These are phyloP conservation scores for Cryptococcus sp. DNA, from an alignment of 1,284 basidiomycete species.

Conservation along the genomic window DNA sequence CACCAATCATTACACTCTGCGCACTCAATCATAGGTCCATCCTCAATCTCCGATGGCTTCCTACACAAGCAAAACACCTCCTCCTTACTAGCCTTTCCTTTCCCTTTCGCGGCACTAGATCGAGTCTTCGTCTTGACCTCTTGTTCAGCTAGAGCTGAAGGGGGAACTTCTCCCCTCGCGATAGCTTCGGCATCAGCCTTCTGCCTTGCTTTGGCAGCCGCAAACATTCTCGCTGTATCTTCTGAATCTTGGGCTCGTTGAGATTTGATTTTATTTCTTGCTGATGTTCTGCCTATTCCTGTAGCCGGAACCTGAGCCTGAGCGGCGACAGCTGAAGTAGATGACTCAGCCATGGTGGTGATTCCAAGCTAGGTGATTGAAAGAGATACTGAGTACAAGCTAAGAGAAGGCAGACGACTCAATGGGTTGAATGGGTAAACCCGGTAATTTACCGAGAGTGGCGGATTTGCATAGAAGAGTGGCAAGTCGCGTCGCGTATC, in stretches of 20 bases:
- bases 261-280: constrained; percentile 17
- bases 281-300: not conserved
- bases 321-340: too few species aligned
- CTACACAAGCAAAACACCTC: constrained; percentile 37
- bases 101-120: not conserved
- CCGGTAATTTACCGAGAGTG: too few species aligned
- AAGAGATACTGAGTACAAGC: too few species aligned
- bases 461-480: too few species aligned
- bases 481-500: too few species aligned
- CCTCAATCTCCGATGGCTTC: constrained; percentile 10
- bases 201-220: not conserved
- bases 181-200: not conserved
- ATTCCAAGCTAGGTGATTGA: too few species aligned
- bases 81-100: constrained; percentile 18
- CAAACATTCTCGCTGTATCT: constrained; percentile 21
- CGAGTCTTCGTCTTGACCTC: not conserved
- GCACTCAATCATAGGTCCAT: constrained; percentile 45
- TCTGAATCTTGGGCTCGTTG: constrained; percentile 28
- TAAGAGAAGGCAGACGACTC: too few species aligned
- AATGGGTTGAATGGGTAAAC: too few species aligned
- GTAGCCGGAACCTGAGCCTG: too few species aligned
- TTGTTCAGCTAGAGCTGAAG: not conserved
- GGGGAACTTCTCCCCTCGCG: not conserved
- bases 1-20: constrained; percentile 41
- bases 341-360: too few species aligned